Evolutionary conservation across 495 filamentous ascomycete genomes (phyloP), one percentile per base, ranked within the genome.

Genomic region (Friedmanniomyces endolithicus): DNA sequence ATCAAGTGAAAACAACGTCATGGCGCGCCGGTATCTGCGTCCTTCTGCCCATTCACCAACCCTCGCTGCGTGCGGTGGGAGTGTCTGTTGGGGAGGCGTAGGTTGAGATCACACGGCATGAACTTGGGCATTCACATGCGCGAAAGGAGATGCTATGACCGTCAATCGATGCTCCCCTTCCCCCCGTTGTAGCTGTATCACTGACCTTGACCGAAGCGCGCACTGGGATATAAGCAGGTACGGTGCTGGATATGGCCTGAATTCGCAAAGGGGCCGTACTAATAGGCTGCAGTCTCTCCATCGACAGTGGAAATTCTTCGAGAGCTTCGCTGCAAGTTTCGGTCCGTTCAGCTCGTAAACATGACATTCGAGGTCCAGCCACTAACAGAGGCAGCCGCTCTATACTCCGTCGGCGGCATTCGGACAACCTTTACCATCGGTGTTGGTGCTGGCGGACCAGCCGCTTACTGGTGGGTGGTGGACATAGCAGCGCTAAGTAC

Each of bases 321-420:
- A 79, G 61, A 78, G 75, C 56, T 79, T 79, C 57, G 65, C 76
- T 9, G 75, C 76, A 0, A 78, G 74, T 19, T 79, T 79, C 47
- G 76, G 75, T 77, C 63, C 14, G 71, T 59, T 12, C n/a, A n/a
- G n/a, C n/a, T n/a, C n/a, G n/a, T n/a, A n/a, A n/a, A n/a, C n/a
- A n/a, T 34, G n/a, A 46, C 45, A 6, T 25, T 56, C 46, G 2
- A 11, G 4, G n/a, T 45, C 37, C 44, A 20, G 20, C 29, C 3
- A 33, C 55, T 57, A 50, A 53, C 48, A 24, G 14, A n/a, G 39
- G 19, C 31, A 78, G 75, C 76, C 47, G 76, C 76, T 14, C 67
- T 79, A 11, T 79, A 79, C 69, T 78, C 76, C 46, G 71, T 79
- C 49, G 76, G 76, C 51, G 76, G 74, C 55, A 75, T 79, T 48